Base-by-base conservation (phyloP, 208 protist genomes). In the Angomonas deanei region DNA sequence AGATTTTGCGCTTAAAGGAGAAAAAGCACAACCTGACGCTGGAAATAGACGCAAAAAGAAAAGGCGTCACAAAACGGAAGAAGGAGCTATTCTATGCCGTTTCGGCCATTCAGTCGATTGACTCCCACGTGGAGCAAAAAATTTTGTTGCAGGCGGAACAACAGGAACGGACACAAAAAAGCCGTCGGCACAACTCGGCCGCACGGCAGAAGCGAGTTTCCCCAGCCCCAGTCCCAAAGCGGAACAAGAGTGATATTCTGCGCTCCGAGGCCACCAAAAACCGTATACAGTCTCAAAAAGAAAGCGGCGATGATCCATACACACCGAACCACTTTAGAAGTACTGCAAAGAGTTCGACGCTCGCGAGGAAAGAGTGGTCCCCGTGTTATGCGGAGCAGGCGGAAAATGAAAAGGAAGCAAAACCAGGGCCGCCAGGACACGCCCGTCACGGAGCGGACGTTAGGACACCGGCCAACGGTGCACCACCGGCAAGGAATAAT, bases 21-120 rank as follows among this genome's bases (percentile, higher is more conserved):
- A 64, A 77, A 31, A 65, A 62, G 21, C 78, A 82, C 26, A 10
- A 11, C 11, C 72, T 90, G 10, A 26, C 60, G 23, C 61, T 39
- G 17, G 39, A 38, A 10, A 69, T 81, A 5, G 71, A 53, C 17
- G 39, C 17, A 17, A 53, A 70, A 42, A 63, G 49, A 21, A 61
- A 42, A 11, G 52, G 61, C 28, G 56, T 94, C 23, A 59, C 72
- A 36, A 91, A 90, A 68, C 76, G 84, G 23, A 73, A 80, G 60
- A 84, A 80, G 48, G 88, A 94, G 31, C 76, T 94, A 28, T 52
- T 34, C 6, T 90, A 94, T 62, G 88, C 82, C 8, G 68, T 72
- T 4, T 57, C 61, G 1, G 80, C 84, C 32, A 70, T 94, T 19
- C 71, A 76, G 59, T 80, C 76, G 1, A 74, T 64, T 10, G 70